Evolutionary conservation across 2,329 filamentous ascomycete genomes (phyloP).

Genomic region (Aspergillus sp.): DNA sequence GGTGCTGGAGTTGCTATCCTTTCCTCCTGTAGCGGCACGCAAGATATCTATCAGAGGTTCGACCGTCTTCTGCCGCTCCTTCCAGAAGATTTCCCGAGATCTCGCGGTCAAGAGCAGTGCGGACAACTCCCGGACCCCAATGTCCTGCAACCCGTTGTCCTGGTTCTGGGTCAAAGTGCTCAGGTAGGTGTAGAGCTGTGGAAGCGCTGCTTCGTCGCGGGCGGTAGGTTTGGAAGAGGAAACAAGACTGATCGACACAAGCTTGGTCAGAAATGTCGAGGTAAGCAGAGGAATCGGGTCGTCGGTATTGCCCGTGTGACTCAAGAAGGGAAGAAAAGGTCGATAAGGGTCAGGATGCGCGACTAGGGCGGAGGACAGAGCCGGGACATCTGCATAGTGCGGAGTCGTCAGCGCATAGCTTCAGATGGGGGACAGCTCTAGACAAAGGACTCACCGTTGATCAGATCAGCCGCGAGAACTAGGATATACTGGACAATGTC

Average conservation of each 20-base stretch:
- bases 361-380: conserved; percentile 73
- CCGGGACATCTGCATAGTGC: conserved; percentile 65
- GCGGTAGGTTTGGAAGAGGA: conserved; percentile 58
- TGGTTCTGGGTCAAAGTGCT: conserved; percentile 78
- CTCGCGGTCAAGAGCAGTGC: conserved; percentile 72
- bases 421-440: neutral
- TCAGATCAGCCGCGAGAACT: conserved; percentile 81
- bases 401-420: neutral
- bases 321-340: conserved; percentile 80
- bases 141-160: conserved; percentile 90
- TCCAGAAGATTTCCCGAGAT: conserved; percentile 84
- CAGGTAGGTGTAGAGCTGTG: conserved; percentile 81
- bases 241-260: conserved; percentile 66
- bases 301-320: conserved; percentile 77
- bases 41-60: conserved; percentile 80
- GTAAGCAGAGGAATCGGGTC: conserved; percentile 88
- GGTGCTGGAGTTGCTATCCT: conserved; percentile 63
- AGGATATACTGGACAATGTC: conserved; percentile 96
- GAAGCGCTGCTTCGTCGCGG: conserved; percentile 73
- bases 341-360: conserved; percentile 68
- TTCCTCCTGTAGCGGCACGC: conserved; percentile 68
- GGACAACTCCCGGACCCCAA: conserved; percentile 90
- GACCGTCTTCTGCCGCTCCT: conserved; percentile 80
- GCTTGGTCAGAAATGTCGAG: conserved; percentile 77
- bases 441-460: conserved; percentile 64